phyloP scores from a whole-genome alignment of 306 rosid species.

The Prunus armeniaca region DNA sequence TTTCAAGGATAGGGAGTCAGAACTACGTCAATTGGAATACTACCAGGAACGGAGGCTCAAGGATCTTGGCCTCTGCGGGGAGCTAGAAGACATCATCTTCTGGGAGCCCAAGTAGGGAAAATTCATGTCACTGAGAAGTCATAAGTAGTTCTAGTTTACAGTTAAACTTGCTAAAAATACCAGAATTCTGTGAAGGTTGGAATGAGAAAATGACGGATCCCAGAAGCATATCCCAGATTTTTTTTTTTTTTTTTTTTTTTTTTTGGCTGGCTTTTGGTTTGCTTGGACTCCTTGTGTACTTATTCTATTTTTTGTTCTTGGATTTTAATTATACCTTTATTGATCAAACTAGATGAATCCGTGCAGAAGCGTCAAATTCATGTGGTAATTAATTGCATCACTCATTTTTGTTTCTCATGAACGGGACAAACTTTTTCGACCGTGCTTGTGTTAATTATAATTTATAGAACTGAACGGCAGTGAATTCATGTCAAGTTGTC shows the following conservation, averaged over 20 bases:
- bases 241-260: too few relatives aligned
- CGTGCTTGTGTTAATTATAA: background rate
- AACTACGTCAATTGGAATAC: conserved; percentile 60
- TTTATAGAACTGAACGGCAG: conserved; percentile 15
- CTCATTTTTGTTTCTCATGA: background rate
- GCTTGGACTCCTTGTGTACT: too few relatives aligned
- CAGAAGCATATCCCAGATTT: background rate
- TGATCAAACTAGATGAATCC: too few relatives aligned
- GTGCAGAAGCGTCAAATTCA: too few relatives aligned
- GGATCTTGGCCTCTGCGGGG: conserved; percentile 96
- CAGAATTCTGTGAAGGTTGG: background rate
- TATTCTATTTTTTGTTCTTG: too few relatives aligned
- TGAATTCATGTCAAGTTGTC: background rate
- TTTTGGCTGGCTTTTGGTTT: too few relatives aligned
- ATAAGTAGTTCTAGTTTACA: background rate
- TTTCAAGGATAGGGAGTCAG: conserved; percentile 68
- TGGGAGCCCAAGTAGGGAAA: conserved; percentile 53
- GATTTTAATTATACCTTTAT: too few relatives aligned
- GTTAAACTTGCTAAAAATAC: background rate
- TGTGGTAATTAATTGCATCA: background rate
- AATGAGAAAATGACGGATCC: background rate
- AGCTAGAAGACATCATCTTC: conserved; percentile 74
- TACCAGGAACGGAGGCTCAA: conserved; percentile 94
- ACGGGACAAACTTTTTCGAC: background rate
- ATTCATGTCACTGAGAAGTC: background rate